phyloP scores from a whole-genome alignment of 805 yeast species.

The Metschnikowia picachoensis region DNA sequence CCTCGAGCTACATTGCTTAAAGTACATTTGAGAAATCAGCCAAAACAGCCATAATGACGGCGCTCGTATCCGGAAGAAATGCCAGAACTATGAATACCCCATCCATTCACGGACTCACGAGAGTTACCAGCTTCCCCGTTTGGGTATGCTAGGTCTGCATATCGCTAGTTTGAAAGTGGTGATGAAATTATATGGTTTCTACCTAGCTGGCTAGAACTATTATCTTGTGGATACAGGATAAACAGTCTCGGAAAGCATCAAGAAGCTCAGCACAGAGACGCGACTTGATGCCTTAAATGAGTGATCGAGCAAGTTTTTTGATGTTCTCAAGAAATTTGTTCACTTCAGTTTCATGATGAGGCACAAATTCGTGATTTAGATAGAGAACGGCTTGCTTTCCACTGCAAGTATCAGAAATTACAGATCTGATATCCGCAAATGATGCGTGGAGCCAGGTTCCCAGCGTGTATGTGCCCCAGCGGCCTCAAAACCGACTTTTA shows the following conservation, averaged over 20 bases:
- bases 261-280: conserved; percentile 15
- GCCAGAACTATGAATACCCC: conserved; percentile 38
- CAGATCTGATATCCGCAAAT: no score
- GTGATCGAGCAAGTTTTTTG: no score
- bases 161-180: conserved; percentile 21
- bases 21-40: conserved; percentile 5
- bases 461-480: no score
- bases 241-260: conserved; percentile 23
- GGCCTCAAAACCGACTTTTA: no score
- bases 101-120: conserved; percentile 25
- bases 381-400: no score
- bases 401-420: no score
- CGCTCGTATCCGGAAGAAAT: conserved; percentile 34
- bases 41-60: conserved; percentile 29
- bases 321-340: no score
- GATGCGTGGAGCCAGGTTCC: no score
- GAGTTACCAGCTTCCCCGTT: conserved; percentile 27
- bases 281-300: not conserved
- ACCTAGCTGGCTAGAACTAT: conserved; percentile 35
- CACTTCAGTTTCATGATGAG: no score
- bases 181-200: conserved; percentile 25
- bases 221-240: conserved; percentile 17
- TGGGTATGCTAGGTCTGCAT: conserved; percentile 32
- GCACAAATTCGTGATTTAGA: no score
- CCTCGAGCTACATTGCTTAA: conserved; percentile 18